Evolutionary conservation across 352 stramenopile species (phyloP), one percentile per base, ranked within the genome.

Genomic region (Blastocystis hominis): DNA sequence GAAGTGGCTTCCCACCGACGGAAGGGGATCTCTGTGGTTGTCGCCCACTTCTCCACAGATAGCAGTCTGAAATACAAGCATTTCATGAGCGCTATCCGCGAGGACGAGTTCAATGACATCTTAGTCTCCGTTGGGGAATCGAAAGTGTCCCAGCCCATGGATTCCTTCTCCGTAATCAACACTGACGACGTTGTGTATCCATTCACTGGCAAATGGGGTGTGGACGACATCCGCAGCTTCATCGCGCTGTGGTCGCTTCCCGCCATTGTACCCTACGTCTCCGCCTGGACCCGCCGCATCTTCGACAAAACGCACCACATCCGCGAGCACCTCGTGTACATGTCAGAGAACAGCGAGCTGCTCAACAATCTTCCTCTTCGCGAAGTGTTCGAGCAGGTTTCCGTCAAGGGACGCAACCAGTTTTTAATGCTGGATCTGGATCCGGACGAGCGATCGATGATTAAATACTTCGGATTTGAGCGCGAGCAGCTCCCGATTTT

Each of bases 391-490:
- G 70, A 62, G 36, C 15, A n/a, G 20, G 10, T 80, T 3, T 40
- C 70, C 30, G 17, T 44, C 9, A 64, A 80, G 20, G 38, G 55
- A 30, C 53, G 46, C 10, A 46, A 46, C 17, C 20, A 61, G 24
- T 42, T 80, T 3, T 64, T 80, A 17, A 36, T 64, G 70, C 38
- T 80, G 30, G 20, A 34, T 24, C 44, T 80, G 70, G 20, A 62
- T 63, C 20, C 70, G 6, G 46, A 42, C 0, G 36, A 61, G 6
- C 36, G 34, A 9, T 34, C 15, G 30, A 80, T 80, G 70, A 64
- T 80, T n/a, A 20, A 80, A 13, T 80, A 80, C 24, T 80, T 80
- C 7, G 70, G 70, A 20, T 80, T 80, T 42, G 50, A 62, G 3
- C 30, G 20, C 3, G 70, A 80, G 15, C 46, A 80, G 9, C 42